Base-by-base conservation (phyloP, 768 basidiomycete species). In the Kwoniella sp. region DNA sequence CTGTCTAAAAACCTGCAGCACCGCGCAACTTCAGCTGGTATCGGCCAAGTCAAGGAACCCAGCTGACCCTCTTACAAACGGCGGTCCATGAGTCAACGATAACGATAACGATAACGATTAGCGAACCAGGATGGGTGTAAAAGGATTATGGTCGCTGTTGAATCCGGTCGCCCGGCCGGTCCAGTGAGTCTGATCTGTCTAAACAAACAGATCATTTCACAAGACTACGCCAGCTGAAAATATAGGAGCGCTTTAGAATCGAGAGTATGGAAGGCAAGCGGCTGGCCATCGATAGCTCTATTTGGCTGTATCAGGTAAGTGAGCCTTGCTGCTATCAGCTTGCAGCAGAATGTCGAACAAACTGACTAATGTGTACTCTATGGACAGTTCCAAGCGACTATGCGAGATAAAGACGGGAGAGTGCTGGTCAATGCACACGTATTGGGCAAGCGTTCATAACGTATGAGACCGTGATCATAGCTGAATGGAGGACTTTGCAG, bases 281-380 rank as follows among this genome's bases (percentile, higher is more conserved):
- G 11, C 87, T 99, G 83, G 96, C 96, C 2, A 98, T 99, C 61
- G 96, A 99, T 82, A 97, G 94, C 2, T 96, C 93, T 71, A 98
- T 99, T 69, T 99, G 96, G 96, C 88, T 99, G 59, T 99, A 99
- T 81, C 96, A 99, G 81, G 80, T 79, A 23, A 48, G n/a, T n/a
- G n/a, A n/a, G n/a, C n/a, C n/a, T n/a, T n/a, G n/a, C n/a, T n/a
- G n/a, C n/a, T n/a, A n/a, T n/a, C n/a, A n/a, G 74, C 62, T 28
- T 13, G 30, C 28, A 22, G 30, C 51, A 4, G 28, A 20, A 22
- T 63, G 38, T 4, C 7, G 37, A 34, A 5, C 5, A 37, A 5
- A 7, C 7, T 7, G 34, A 5, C 7, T 13, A 37, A 7, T 37
- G 5, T 37, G 13, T 37, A 37, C 34, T 7, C 34, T 37, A 37